A percentile compares a stretch with the other conserved stretches of the same genome.
These are phyloP conservation scores for Monosporascus ibericus DNA, from an alignment of 2,329 filamentous ascomycete genomes.

Conservation along the genomic window DNA sequence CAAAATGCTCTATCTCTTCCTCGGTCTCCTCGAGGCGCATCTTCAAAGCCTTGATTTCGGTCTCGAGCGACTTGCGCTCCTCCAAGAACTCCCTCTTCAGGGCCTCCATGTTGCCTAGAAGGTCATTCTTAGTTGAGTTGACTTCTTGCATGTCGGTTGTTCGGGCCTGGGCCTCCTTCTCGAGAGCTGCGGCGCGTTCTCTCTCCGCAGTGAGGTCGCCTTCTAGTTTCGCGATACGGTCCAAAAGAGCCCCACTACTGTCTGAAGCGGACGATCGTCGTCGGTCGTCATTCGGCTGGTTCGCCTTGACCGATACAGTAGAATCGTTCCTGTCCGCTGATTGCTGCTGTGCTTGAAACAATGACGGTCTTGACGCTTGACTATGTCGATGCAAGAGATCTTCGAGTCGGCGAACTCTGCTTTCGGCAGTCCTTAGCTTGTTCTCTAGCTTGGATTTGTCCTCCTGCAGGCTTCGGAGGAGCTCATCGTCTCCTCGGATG, in stretches of 20 bases:
- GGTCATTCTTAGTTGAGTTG: slow-evolving; percentile 86
- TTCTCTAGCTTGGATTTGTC: slow-evolving; percentile 72
- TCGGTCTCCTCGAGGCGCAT: slow-evolving; percentile 80
- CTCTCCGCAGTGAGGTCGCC: slow-evolving; percentile 70
- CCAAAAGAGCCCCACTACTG: slow-evolving; percentile 38
- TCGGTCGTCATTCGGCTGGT: slow-evolving; percentile 35
- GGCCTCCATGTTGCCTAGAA: slow-evolving; percentile 91
- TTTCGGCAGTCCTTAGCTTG: slow-evolving; percentile 76
- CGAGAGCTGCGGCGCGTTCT: slow-evolving; percentile 58
- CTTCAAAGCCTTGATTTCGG: slow-evolving; percentile 71
- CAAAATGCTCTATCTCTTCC: slow-evolving; percentile 81
- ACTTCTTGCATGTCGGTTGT: slow-evolving; percentile 64
- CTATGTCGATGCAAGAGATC: slow-evolving; percentile 84
- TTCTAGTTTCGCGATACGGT: slow-evolving; percentile 61
- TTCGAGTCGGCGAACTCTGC: slow-evolving; percentile 83
- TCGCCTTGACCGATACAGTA: slow-evolving; percentile 40
- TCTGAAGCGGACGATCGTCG: slow-evolving; percentile 37
- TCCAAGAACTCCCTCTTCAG: slow-evolving; percentile 82
- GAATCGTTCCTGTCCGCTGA: slow-evolving; percentile 43
- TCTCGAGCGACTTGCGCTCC: slow-evolving; percentile 76
- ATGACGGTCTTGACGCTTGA: slow-evolving; percentile 48
- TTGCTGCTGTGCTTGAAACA: slow-evolving; percentile 45
- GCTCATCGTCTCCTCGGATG: slow-evolving; percentile 80
- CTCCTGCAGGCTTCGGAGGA: slow-evolving; percentile 69
- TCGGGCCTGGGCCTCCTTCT: slow-evolving; percentile 61